A percentile compares a stretch with the other conserved stretches of the same genome.
Conservation (phyloP, 345 rosid genomes). For the Bruguiera gymnorhiza region DNA sequence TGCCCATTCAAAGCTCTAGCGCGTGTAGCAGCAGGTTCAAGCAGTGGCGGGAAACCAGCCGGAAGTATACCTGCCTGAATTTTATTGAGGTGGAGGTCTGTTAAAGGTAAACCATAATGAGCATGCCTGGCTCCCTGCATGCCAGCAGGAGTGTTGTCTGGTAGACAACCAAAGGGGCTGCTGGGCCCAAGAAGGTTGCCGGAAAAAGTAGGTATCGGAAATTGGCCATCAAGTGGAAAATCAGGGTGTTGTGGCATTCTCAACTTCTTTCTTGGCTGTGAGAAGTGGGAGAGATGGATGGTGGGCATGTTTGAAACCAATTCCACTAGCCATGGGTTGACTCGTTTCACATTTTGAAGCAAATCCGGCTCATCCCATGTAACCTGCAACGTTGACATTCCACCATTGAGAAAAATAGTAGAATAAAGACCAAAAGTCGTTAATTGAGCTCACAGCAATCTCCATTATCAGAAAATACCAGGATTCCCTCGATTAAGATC, state of each 20-base stretch:
- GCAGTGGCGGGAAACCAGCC: conserved; percentile 31
- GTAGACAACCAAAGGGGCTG: conserved; percentile 24
- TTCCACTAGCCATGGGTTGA: conserved; percentile 94
- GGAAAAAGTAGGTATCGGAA: conserved; percentile 20
- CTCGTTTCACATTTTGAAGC: conserved; percentile 92
- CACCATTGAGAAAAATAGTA: conserved; percentile 1
- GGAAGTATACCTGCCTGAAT: conserved; percentile 23
- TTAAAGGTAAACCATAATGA: conserved; percentile 27
- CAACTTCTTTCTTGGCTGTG: conserved; percentile 87
- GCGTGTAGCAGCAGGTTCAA: conserved; percentile 37
- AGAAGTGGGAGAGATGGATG: conserved; percentile 64
- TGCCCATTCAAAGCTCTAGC: conserved; percentile 29
- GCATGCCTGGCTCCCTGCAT: conserved; percentile 47
- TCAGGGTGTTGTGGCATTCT: conserved; percentile 54
- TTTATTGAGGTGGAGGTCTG: conserved; percentile 29
- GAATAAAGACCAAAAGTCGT: background rate
- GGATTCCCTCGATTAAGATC: too few relatives aligned
- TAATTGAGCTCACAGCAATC: background rate
- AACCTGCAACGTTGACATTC: conserved; percentile 41
- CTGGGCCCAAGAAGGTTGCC: conserved; percentile 24
- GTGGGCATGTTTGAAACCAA: conserved; percentile 73
- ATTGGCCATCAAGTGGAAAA: conserved; percentile 45
- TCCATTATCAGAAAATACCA: background rate
- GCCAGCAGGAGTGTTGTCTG: conserved; percentile 34
- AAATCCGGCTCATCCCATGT: conserved; percentile 97